Evolutionary conservation across 2,329 filamentous ascomycete species (phyloP), one percentile per base, ranked within the genome.

Genomic region (Diaporthe australafricana): DNA sequence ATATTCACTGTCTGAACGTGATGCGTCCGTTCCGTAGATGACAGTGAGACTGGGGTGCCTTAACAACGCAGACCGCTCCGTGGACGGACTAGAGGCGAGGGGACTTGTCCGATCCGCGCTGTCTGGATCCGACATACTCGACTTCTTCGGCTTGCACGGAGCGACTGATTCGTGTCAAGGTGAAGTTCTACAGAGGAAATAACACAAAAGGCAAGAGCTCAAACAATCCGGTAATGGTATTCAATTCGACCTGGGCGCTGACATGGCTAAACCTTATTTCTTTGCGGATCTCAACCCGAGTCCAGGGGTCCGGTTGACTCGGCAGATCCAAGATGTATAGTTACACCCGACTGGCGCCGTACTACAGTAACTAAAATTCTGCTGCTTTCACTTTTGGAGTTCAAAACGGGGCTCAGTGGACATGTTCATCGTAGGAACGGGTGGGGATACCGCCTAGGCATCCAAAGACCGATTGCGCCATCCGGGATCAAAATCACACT

Each of bases 21-120:
- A 50, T 20, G 47, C 17, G 16, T 50, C 27, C 20, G 57, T 40
- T 12, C 71, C 71, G 47, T 71, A 71, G 4, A 27, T 22, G 16
- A 42, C 45, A 4, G 27, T 45, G 16, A 63, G 47, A 48, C 22
- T 48, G 5, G 71, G 25, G 22, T 73, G 32, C 11, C 57, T 68
- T 2, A 60, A 55, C 32, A 73, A 50, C 16, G 69, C 40, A 35
- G 71, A 68, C 35, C 56, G 47, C 42, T 73, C 71, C 50, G 67
- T 60, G 7, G 48, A 48, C 7, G 12, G 27, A 47, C 50, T 57
- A n/a, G 69, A 56, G 7, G 22, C 40, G 20, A 20, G 30, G 30
- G 48, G 38, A 17, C 12, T 53, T 25, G 47, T n/a, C 60, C 40
- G 38, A 35, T n/a, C 38, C 7, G 20, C 38, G 35, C 32, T 25